Evolutionary conservation across 164 flowering plant species (phyloP), one percentile per base, ranked within the genome.

Genomic region (Vitis riparia): DNA sequence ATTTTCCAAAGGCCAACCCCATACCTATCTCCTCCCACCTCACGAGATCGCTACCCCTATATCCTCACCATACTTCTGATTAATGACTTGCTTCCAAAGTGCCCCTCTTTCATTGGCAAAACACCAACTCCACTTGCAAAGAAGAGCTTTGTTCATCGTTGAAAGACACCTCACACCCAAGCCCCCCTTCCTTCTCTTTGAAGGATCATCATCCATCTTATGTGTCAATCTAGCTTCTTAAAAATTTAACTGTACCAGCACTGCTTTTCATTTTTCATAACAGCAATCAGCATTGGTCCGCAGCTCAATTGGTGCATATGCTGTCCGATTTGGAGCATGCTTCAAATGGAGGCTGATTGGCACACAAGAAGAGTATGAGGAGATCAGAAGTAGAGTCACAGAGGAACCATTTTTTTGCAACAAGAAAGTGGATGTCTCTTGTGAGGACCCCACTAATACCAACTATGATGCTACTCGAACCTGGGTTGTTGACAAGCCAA

Each of bases 401-500:
- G 87, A 87, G 67, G 78, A 87, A 27, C 97, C 97, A 11, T 91
- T 78, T 70, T 15, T 57, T 67, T 89, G 94, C 65, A 29, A 66
- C 71, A 81, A 63, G 61, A 93, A 82, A 71, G 73, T 76, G 10
- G 74, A 75, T 47, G 65, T 71, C 30, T 80, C 93, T 16, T 92
- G 97, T 63, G 89, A 89, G 48, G 88, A 89, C 51, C 86, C 91
- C 29, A 86, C 87, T 65, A 94, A 92, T 68, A 76, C 92, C 3
- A 89, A 91, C 68, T 86, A 81, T 68, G 88, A 92, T 71, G 60
- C 82, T 9, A 75, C 80, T 27, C 76, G 94, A 52, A 83, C 82
- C 14, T 94, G 98, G 98, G 87, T 80, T 65, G 75, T 85, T 44
- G 93, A 94, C 82, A 88, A 84, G 78, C 98, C 94, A 49, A 83